phyloP scores from a whole-genome alignment of 495 filamentous ascomycete genomes.

The Aspergillus bridgeri region DNA sequence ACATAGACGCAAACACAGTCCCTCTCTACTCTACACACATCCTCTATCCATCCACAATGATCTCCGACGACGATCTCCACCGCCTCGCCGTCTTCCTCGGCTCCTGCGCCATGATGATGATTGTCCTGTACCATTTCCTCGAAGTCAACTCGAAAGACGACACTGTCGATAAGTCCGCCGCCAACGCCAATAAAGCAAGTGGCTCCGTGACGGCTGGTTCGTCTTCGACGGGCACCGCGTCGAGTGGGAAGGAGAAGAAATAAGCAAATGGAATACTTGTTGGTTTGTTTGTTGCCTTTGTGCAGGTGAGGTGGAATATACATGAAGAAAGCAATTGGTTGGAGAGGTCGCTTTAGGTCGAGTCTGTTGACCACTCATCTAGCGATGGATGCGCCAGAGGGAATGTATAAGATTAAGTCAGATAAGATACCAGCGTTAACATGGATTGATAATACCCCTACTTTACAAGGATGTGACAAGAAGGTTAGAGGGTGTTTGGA shows the following conservation, averaged over 20 bases:
- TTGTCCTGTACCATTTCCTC: conserved; percentile 94
- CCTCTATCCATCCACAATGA: conserved; percentile 53
- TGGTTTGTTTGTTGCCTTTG: no score
- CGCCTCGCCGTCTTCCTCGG: conserved; percentile 90
- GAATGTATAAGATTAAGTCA: no score
- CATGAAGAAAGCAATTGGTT: no score
- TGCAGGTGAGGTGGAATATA: no score
- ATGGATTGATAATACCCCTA: neutral
- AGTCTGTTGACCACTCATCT: no score
- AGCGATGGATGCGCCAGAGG: no score
- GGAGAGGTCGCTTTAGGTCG: no score
- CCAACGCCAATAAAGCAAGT: conserved; percentile 26
- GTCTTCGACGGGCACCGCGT: neutral
- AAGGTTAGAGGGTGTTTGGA: neutral
- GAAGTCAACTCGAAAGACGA: conserved; percentile 82
- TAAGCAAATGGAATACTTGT: no score
- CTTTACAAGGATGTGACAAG: neutral
- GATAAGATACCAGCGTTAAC: neutral
- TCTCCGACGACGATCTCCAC: conserved; percentile 81
- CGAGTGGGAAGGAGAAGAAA: neutral
- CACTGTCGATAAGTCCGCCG: conserved; percentile 14
- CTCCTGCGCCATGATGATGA: conserved; percentile 86
- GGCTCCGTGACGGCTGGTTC: conserved; percentile 17
- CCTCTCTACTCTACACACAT: neutral
- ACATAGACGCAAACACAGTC: neutral